phyloP scores from a whole-genome alignment of 208 protist species.

The Leishmania mexicana region DNA sequence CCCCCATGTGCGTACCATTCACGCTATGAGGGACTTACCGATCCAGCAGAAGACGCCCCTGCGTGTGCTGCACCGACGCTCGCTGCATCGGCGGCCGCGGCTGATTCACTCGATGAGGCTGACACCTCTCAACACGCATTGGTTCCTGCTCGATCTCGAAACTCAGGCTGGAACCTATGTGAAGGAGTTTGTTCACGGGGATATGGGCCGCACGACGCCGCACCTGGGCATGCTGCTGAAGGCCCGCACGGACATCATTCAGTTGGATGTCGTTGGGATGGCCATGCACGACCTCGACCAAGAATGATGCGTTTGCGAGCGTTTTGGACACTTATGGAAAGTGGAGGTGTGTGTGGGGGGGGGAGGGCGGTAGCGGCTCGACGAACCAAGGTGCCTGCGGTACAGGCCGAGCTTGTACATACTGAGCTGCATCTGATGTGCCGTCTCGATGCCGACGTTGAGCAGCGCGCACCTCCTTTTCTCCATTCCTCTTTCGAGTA shows the following conservation, averaged over 20 bases:
- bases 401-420: neutral
- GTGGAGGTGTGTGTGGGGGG: neutral
- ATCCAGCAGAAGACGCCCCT: conserved; percentile 93
- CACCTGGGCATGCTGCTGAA: conserved; percentile 84
- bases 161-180: conserved; percentile 97
- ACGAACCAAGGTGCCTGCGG: neutral
- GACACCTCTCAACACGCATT: conserved; percentile 85
- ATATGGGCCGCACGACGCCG: conserved; percentile 94
- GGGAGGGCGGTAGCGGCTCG: neutral
- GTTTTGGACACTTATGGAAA: neutral
- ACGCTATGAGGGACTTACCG: conserved; percentile 51
- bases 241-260: conserved; percentile 89
- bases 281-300: conserved; percentile 64
- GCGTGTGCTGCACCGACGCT: conserved; percentile 95
- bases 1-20: conserved; percentile 37
- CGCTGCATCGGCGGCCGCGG: conserved; percentile 70
- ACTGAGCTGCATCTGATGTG: neutral
- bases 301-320: neutral
- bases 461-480: neutral
- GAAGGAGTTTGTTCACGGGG: conserved; percentile 98
- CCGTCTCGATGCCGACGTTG: neutral
- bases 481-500: neutral
- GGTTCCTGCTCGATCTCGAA: conserved; percentile 89
- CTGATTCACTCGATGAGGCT: conserved; percentile 86
- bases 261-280: conserved; percentile 96